Percentiles rank a stretch among this genome's conserved stretches.
Conservation (phyloP, 148 eudicot species). For the Camellia granthamiana region DNA sequence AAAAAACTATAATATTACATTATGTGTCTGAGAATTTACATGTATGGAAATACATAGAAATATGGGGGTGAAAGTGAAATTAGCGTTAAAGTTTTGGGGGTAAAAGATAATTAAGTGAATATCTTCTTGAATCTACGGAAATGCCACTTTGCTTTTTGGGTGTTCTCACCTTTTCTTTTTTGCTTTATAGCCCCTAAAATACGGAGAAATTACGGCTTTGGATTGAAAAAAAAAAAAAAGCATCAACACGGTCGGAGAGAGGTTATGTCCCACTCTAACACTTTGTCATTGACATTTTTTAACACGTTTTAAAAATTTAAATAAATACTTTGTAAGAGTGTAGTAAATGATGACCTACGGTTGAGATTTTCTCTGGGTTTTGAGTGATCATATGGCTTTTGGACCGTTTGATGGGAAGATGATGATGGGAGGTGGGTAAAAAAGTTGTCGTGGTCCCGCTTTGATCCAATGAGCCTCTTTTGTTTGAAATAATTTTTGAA, state of each 20-base stretch:
- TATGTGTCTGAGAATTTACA: not conserved
- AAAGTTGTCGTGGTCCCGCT: too few species aligned
- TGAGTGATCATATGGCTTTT: too few species aligned
- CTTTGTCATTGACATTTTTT: too few species aligned
- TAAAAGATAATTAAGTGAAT: not conserved
- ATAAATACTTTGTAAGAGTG: too few species aligned
- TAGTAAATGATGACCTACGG: too few species aligned
- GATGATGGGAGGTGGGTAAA: too few species aligned
- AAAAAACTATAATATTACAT: not conserved
- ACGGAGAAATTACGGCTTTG: slow-evolving; percentile 14
- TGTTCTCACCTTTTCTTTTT: not conserved
- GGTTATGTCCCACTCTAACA: slow-evolving; percentile 6
- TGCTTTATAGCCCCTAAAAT: not conserved
- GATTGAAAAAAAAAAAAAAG: not conserved
- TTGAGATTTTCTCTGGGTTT: too few species aligned
- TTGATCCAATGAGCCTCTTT: too few species aligned
- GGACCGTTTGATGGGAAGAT: too few species aligned
- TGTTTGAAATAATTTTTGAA: too few species aligned
- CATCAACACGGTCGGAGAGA: slow-evolving; percentile 11
- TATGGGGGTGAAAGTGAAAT: slow-evolving; percentile 7
- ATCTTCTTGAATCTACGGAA: slow-evolving; percentile 21
- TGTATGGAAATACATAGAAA: not conserved
- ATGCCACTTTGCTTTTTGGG: slow-evolving; percentile 13
- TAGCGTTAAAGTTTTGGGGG: not conserved
- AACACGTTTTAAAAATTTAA: too few species aligned